Evolutionary conservation across 2,329 filamentous ascomycete genomes (phyloP), one percentile per base, ranked within the genome.

Genomic region (Aureobasidium uvarum): DNA sequence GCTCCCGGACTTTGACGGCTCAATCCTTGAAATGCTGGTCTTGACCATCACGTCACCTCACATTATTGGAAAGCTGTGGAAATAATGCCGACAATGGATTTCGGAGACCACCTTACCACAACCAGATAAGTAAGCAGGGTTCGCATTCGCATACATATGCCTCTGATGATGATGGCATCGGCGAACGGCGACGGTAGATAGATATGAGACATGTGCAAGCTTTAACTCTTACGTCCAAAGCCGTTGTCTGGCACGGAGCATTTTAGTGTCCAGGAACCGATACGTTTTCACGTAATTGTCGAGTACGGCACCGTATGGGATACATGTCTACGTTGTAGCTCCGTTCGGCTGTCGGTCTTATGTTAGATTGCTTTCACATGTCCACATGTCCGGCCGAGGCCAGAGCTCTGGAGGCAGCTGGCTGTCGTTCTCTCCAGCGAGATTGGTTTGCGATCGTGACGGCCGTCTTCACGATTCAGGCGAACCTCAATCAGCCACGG

Each of bases 291-390:
- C 56, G 41, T 48, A 58, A 58, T 31, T 45, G 39, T 58, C 54
- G 39, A 58, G 39, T 45, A 13, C 43, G 25, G 25, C 25, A 25
- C 25, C 25, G 25, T 25, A 25, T 4, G 43, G 43, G 33, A 36
- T 46, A 58, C 54, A 58, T 58, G 39, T 33, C 54, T 43, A 20
- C 28, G 38, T 25, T 45, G 54, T 31, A 46, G 41, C 43, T 48
- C 36, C 41, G n/a, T 18, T 60, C 56, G 56, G 41, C 41, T 46
- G 56, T 38, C 43, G 54, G 38, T 43, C 20, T 58, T 10, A 39
- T 33, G 38, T 43, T 58, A 63, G 25, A 63, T 63, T 63, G 48
- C 60, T 63, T 63, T 63, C 60, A 63, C 60, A 63, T 63, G 60
- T 38, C 45, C n/a, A 63, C 60, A 63, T 63, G 60, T 28, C 45